Percentiles rank a stretch among this genome's conserved stretches.
Conservation (phyloP, 2,329 filamentous ascomycete genomes). For the Phaeosphaeria sp. region DNA sequence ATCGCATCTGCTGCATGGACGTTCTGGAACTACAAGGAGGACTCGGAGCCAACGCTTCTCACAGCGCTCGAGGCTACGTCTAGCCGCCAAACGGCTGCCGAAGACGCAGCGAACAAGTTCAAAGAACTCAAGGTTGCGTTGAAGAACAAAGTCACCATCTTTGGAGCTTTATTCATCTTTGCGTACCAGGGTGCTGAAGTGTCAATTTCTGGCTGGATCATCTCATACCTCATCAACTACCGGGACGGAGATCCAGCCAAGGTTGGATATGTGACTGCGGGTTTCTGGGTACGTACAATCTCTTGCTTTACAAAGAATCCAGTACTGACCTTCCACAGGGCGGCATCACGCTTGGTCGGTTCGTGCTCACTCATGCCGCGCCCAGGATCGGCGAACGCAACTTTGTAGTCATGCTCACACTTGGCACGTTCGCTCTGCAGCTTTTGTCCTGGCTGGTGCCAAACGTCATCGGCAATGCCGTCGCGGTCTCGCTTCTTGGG, state of each 20-base stretch:
- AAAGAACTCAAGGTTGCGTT: constrained; percentile 60
- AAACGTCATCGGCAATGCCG: constrained; percentile 65
- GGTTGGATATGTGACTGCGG: constrained; percentile 80
- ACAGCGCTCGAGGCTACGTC: constrained; percentile 53
- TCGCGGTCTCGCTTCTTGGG: constrained; percentile 67
- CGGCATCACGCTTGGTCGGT: constrained; percentile 78
- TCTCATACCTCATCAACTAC: constrained; percentile 79
- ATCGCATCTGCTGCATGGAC: constrained; percentile 68
- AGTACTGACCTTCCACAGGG: constrained; percentile 57
- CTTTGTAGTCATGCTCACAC: constrained; percentile 69
- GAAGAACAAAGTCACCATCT: constrained; percentile 65
- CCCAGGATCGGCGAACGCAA: constrained; percentile 72
- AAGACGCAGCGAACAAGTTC: constrained; percentile 52
- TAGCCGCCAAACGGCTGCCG: constrained; percentile 46
- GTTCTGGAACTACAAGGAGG: constrained; percentile 73
- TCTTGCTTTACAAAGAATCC: no score
- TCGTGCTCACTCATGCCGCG: constrained; percentile 71
- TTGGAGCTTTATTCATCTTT: constrained; percentile 83
- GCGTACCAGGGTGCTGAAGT: constrained; percentile 87
- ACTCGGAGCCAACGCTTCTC: constrained; percentile 56
- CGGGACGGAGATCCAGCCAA: constrained; percentile 71
- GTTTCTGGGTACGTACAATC: constrained; percentile 62
- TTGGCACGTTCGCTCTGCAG: constrained; percentile 71
- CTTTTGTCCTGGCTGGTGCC: constrained; percentile 80
- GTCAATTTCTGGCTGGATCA: constrained; percentile 84